Base-by-base conservation (phyloP, 2,329 filamentous ascomycete species). In the Colletotrichum sidae region DNA sequence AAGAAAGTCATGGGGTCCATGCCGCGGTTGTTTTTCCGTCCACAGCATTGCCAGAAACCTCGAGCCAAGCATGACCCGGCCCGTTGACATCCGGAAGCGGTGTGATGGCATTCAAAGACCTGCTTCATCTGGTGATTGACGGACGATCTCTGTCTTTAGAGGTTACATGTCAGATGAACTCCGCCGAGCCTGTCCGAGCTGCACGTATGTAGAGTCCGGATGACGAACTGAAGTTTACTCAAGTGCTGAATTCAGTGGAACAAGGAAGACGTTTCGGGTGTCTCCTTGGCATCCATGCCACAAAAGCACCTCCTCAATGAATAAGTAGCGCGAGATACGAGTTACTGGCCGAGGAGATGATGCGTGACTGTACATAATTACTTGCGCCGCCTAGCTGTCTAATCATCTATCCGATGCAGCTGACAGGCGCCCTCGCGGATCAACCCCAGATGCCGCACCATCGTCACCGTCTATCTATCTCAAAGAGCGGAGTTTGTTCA, bases 51-150 rank as follows among this genome's bases (percentile, higher is more conserved):
- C 8, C 6, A 13, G 13, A 9, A 38, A 15, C 10, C n/a, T 11
- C 41, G 0, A 47, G 54, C 54, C 54, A 56, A 56, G 54, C 9
- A 44, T 25, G 9, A 6, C 4, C 35, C 54, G 54, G 44, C 17
- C 44, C 54, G 45, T 8, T 12, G 15, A 13, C 35, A 34, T 39
- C 44, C 54, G 37, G 34, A 12, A 9, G 25, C 25, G 25, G 25
- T 25, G 25, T 38, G 11, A 47, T 17, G 44, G 34, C 42, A 15
- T 35, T 6, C 34, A 39, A 10, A 49, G 54, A 56, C 54, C 44
- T 56, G 44, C 54, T 56, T 12, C 11, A 49, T 56, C 7, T 9
- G 54, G 44, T 17, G 49, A 7, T 56, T n/a, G 17, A 11, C 12
- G 17, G 54, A 49, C 11, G 54, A 56, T 56, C 54, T 33, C 3